A percentile compares a stretch with the other conserved stretches of the same genome.
Conservation (phyloP, 768 basidiomycete species). For the Dioszegia aurantiaca region DNA sequence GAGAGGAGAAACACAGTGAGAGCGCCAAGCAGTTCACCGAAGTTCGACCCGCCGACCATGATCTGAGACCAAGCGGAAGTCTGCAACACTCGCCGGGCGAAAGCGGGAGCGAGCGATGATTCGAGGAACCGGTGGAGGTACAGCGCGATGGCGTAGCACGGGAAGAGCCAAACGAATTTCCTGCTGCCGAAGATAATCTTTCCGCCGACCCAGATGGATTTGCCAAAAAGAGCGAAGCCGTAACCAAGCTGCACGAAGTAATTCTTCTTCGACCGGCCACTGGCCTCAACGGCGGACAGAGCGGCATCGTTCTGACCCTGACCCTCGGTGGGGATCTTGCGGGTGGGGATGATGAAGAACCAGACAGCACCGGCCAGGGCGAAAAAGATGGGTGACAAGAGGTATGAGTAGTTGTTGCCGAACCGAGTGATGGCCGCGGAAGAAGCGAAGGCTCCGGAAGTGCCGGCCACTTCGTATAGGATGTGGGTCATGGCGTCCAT, state of each 20-base stretch:
- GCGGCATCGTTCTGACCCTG: constrained; percentile 10
- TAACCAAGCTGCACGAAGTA: constrained; percentile 7
- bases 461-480: constrained; percentile 8
- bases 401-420: constrained; percentile 10
- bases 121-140: constrained; percentile 9
- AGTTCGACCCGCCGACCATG: constrained; percentile 8
- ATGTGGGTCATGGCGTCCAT: constrained; percentile 13
- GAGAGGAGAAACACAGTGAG: constrained; percentile 4
- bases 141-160: constrained; percentile 8
- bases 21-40: constrained; percentile 8
- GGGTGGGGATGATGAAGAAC: constrained; percentile 10
- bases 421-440: constrained; percentile 8
- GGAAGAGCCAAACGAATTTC: constrained; percentile 7
- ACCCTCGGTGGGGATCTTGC: constrained; percentile 4
- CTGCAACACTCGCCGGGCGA: background rate
- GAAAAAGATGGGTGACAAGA: constrained; percentile 8
- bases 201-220: constrained; percentile 4
- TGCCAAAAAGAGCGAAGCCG: background rate
- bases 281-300: constrained; percentile 6
- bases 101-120: background rate
- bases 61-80: constrained; percentile 9
- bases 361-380: constrained; percentile 1
- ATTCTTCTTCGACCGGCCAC: constrained; percentile 2
- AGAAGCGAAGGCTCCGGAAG: constrained; percentile 6
- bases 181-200: constrained; percentile 6